phyloP scores from a whole-genome alignment of 2,329 filamentous ascomycete genomes.

The Canariomyces notabilis region DNA sequence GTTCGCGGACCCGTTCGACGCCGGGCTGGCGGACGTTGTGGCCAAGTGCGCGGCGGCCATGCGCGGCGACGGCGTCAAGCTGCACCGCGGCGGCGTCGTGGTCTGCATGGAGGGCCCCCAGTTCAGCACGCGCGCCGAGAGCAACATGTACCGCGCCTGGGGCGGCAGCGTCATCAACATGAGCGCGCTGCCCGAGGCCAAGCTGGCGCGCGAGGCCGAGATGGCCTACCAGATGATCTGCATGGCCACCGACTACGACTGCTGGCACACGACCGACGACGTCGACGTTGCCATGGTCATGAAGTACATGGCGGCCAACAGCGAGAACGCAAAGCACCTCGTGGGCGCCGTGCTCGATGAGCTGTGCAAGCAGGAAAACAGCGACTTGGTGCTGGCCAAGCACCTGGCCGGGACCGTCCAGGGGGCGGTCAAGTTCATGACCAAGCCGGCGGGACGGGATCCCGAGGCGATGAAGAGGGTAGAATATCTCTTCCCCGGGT shows the following conservation, averaged over 20 bases:
- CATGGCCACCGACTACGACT: slow-evolving; percentile 99
- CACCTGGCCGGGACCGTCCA: slow-evolving; percentile 73
- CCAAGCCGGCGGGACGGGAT: slow-evolving; percentile 68
- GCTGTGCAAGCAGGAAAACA: slow-evolving; percentile 71
- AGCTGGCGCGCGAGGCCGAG: slow-evolving; percentile 93
- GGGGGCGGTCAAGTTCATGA: slow-evolving; percentile 77
- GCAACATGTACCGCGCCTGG: slow-evolving; percentile 89
- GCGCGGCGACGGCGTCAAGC: slow-evolving; percentile 74
- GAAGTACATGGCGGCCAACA: slow-evolving; percentile 91
- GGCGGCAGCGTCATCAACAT: slow-evolving; percentile 97
- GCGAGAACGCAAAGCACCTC: slow-evolving; percentile 78
- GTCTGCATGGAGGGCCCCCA: slow-evolving; percentile 99
- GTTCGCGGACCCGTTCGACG: slow-evolving; percentile 94
- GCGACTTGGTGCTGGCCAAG: slow-evolving; percentile 70
- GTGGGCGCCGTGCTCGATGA: slow-evolving; percentile 85
- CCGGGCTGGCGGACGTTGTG: slow-evolving; percentile 68
- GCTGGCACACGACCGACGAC: slow-evolving; percentile 79
- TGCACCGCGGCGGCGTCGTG: slow-evolving; percentile 80
- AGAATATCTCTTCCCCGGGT: slow-evolving; percentile 82
- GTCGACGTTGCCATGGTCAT: slow-evolving; percentile 97
- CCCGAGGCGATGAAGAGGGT: slow-evolving; percentile 73
- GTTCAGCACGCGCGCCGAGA: slow-evolving; percentile 94
- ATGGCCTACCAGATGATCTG: slow-evolving; percentile 97
- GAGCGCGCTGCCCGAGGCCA: slow-evolving; percentile 91
- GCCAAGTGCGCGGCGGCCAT: slow-evolving; percentile 68